A percentile compares a stretch with the other conserved stretches of the same genome.
These are phyloP conservation scores for Mycena venus DNA, from an alignment of 768 basidiomycete species.

Conservation along the genomic window DNA sequence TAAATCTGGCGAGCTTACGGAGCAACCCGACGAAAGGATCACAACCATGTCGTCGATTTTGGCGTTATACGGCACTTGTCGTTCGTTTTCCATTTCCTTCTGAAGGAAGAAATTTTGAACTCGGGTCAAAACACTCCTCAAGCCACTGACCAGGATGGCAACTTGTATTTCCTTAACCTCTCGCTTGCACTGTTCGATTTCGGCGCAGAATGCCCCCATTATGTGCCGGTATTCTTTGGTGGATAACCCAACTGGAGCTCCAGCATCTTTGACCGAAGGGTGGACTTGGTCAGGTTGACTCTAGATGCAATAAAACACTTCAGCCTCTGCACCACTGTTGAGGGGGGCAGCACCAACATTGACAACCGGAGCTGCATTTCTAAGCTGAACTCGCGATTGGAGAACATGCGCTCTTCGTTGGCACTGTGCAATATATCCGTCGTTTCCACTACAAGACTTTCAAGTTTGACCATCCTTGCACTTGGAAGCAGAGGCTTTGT, in stretches of 20 bases:
- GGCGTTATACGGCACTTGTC: not conserved
- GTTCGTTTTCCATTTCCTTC: constrained; percentile 3
- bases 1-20: not conserved
- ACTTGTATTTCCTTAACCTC: constrained; percentile 19
- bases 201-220: not conserved
- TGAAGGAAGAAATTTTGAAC: not conserved
- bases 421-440: constrained; percentile 3
- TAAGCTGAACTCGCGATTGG: constrained; percentile 12
- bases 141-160: not conserved
- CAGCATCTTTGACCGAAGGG: not conserved
- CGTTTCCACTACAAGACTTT: not conserved
- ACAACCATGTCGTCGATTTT: constrained; percentile 2
- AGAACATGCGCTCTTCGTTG: constrained; percentile 17
- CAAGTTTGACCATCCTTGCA: constrained; percentile 3
- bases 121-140: not conserved
- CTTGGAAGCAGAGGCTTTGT: constrained; percentile 14
- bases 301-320: not conserved
- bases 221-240: constrained; percentile 13
- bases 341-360: not conserved
- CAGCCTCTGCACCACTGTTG: not conserved
- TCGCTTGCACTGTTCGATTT: constrained; percentile 2
- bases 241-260: not conserved
- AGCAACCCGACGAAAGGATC: constrained; percentile 8
- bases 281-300: constrained; percentile 5
- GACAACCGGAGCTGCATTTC: constrained; percentile 12